Conservation (phyloP, 306 rosid species). For the Vigna radiata region DNA sequence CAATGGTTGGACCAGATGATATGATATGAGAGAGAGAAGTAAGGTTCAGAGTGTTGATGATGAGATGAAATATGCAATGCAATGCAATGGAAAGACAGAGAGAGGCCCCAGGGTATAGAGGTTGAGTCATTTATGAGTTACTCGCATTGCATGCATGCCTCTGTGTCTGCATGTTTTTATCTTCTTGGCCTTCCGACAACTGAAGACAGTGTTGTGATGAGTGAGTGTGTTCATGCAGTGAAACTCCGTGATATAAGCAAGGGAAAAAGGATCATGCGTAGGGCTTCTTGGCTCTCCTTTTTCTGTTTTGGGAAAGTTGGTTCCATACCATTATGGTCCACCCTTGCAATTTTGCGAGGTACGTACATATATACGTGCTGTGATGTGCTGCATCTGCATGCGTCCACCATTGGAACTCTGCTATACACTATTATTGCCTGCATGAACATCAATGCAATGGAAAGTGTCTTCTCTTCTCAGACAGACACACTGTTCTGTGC, state of each 20-base stretch:
- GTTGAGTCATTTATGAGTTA: slow-evolving; percentile 47
- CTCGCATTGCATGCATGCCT: slow-evolving; percentile 22
- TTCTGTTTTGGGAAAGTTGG: slow-evolving; percentile 42
- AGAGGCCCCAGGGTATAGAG: slow-evolving; percentile 47
- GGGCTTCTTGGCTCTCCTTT: slow-evolving; percentile 26
- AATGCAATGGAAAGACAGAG: slow-evolving; percentile 15
- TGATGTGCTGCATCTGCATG: background rate
- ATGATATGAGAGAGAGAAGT: slow-evolving; percentile 19
- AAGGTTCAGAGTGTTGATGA: slow-evolving; percentile 41
- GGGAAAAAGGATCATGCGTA: slow-evolving; percentile 18
- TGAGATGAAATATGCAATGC: slow-evolving; percentile 18
- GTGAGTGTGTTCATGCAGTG: slow-evolving; percentile 39
- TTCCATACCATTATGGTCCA: slow-evolving; percentile 31
- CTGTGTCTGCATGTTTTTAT: slow-evolving; percentile 25
- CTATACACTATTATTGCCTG: slow-evolving; percentile 14
- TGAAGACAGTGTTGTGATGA: slow-evolving; percentile 40
- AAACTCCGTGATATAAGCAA: slow-evolving; percentile 40
- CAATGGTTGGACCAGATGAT: slow-evolving; percentile 43
- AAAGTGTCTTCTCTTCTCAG: slow-evolving; percentile 7
- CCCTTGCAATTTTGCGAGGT: slow-evolving; percentile 7
- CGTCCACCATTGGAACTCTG: slow-evolving; percentile 23
- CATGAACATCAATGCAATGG: background rate
- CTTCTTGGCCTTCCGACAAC: slow-evolving; percentile 25
- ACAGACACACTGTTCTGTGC: background rate
- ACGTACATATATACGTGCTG: background rate